Percentiles rank a stretch among this genome's conserved stretches.
Conservation (phyloP, 2,329 filamentous ascomycete genomes). For the Pestalotiopsis sp. region DNA sequence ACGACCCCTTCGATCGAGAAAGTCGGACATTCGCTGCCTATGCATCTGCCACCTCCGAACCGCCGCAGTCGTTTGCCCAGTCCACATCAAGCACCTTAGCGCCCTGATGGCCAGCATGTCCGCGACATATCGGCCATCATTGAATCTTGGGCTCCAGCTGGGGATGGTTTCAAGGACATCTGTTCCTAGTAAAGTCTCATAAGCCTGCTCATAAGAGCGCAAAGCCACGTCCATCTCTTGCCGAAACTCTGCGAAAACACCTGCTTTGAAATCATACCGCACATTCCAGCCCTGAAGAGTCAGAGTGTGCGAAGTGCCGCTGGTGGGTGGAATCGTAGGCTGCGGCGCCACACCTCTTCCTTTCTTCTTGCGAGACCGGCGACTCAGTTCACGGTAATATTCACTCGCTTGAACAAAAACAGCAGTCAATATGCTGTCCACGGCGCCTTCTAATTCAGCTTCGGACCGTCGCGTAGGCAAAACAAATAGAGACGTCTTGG, state of each 20-base stretch:
- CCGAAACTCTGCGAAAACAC: constrained; percentile 87
- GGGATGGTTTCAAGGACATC: constrained; percentile 89
- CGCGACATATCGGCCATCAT: constrained; percentile 86
- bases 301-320: constrained; percentile 83
- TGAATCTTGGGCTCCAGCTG: constrained; percentile 87
- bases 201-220: constrained; percentile 84
- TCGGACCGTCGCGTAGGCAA: constrained; percentile 73
- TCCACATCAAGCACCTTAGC: constrained; percentile 82
- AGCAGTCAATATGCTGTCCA: constrained; percentile 71
- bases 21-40: constrained; percentile 70
- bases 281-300: constrained; percentile 88
- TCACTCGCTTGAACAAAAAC: constrained; percentile 79
- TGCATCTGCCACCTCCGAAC: constrained; percentile 82
- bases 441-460: constrained; percentile 73
- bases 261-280: constrained; percentile 92
- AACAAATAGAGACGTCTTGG: constrained; percentile 80
- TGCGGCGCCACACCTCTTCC: constrained; percentile 76
- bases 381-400: constrained; percentile 93
- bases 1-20: constrained; percentile 81
- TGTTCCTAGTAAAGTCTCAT: constrained; percentile 78
- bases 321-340: constrained; percentile 80
- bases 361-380: constrained; percentile 87
- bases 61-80: constrained; percentile 75
- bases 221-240: constrained; percentile 89
- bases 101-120: constrained; percentile 81